Evolutionary conservation across 345 rosid genomes (phyloP).

Genomic region (Eucalyptus sp.): DNA sequence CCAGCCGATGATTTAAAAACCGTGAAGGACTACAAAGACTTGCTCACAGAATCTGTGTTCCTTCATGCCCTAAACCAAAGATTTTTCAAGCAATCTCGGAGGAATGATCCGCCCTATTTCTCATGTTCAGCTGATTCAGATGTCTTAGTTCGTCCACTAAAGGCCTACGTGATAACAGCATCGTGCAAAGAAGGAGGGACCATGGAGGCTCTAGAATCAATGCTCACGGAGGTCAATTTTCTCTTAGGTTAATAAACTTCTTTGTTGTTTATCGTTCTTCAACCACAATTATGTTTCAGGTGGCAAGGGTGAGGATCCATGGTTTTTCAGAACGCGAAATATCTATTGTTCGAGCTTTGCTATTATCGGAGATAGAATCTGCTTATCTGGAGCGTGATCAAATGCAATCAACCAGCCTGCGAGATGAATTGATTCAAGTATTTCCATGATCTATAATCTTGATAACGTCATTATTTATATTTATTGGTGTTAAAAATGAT

Average conservation of each 20-base stretch:
- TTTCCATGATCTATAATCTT: neutral
- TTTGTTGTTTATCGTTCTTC: neutral
- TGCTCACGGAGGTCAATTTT: constrained; percentile 67
- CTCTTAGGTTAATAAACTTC: neutral
- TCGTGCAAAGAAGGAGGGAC: constrained; percentile 81
- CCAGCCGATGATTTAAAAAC: constrained; percentile 56
- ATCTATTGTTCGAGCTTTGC: constrained; percentile 63
- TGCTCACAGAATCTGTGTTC: constrained; percentile 81
- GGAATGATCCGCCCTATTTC: constrained; percentile 75
- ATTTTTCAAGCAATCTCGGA: constrained; percentile 71
- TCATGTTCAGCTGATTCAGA: constrained; percentile 86
- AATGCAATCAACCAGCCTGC: constrained; percentile 76
- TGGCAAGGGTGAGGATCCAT: constrained; percentile 79
- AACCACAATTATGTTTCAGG: constrained; percentile 25
- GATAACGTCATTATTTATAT: neutral
- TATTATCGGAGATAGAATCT: constrained; percentile 87
- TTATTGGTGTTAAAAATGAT: neutral
- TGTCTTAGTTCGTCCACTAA: constrained; percentile 58
- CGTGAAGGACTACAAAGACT: constrained; percentile 63
- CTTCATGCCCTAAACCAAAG: constrained; percentile 76
- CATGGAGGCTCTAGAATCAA: constrained; percentile 69
- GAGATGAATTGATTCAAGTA: constrained; percentile 88
- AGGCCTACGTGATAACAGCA: constrained; percentile 75
- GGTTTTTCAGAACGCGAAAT: constrained; percentile 95
- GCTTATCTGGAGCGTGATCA: constrained; percentile 96